phyloP scores from a whole-genome alignment of 2,329 filamentous ascomycete species.

The Daldinia sp. region DNA sequence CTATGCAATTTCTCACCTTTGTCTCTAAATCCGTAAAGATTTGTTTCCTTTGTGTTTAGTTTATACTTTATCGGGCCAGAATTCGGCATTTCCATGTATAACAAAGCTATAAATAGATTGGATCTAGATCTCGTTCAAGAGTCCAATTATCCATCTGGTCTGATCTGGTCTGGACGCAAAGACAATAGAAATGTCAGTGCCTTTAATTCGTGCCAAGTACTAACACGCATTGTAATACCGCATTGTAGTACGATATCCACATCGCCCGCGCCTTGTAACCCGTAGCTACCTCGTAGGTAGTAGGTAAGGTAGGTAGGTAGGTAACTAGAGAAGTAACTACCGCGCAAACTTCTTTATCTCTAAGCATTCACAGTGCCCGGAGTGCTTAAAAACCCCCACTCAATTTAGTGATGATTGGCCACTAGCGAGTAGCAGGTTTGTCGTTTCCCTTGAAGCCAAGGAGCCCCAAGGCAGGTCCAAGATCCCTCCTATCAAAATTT shows the following conservation, averaged over 20 bases:
- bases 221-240: background rate
- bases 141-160: conserved; percentile 1
- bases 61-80: background rate
- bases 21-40: conserved; percentile 1
- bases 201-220: conserved; percentile 1
- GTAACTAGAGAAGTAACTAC: background rate
- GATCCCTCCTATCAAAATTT: conserved; percentile 38
- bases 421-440: conserved; percentile 24
- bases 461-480: conserved; percentile 28
- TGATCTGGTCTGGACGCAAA: background rate
- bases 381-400: conserved; percentile 26
- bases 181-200: background rate
- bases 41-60: background rate
- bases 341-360: background rate
- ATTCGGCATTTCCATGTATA: background rate
- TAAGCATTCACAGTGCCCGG: background rate
- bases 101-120: conserved; percentile 10
- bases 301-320: background rate
- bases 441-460: conserved; percentile 33
- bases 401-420: conserved; percentile 26
- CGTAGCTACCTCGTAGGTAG: background rate
- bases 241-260: background rate
- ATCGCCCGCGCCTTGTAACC: background rate
- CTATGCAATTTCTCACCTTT: conserved; percentile 1
- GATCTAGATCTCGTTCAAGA: conserved; percentile 2